Evolutionary conservation across 768 basidiomycete species (phyloP), one percentile per base, ranked within the genome.

Genomic region (Suillus subluteus): DNA sequence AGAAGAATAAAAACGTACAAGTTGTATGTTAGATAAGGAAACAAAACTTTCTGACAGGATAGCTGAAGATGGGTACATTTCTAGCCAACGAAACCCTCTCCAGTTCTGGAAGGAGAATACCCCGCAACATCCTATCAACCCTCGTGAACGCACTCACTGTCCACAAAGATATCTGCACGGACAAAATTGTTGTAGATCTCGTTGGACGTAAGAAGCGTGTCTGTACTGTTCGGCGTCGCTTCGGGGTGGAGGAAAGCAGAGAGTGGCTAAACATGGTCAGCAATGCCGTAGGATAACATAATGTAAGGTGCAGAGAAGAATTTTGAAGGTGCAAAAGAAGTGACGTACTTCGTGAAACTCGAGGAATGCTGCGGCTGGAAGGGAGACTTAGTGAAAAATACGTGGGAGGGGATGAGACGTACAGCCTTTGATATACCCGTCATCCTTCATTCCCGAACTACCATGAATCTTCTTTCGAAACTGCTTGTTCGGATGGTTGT

Each of bases 101-200:
- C n/a, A 15, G 23, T 50, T 13, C 23, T 50, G 4, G n/a, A 26
- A 46, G 44, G 44, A 4, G 44, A 46, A n/a, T 11, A 13, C n/a
- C 13, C n/a, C 6, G 26, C 48, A 50, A 13, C 6, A 30, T 15
- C 52, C 16, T 16, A 30, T 54, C 30, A 54, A 9, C 30, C 30
- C 30, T 26, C 30, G 2, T 16, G 30, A 54, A 54, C 16, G 4
- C 16, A 9, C 16, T 55, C 54, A 32, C 54, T 55, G 9, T 32
- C 30, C 54, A 55, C 23, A 15, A 78, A 70, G 32, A 91, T 84
- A 74, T 88, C 86, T 64, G 81, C 81, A 48, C 86, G 82, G 58
- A 90, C 87, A 68, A 86, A 91, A 71, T 91, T 89, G 78, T 91
- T 86, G 78, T 92, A 92, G 48, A 92, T 72, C 78, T 92, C 90